Conservation (phyloP, 768 basidiomycete species). For the Lactarius trivialis region DNA sequence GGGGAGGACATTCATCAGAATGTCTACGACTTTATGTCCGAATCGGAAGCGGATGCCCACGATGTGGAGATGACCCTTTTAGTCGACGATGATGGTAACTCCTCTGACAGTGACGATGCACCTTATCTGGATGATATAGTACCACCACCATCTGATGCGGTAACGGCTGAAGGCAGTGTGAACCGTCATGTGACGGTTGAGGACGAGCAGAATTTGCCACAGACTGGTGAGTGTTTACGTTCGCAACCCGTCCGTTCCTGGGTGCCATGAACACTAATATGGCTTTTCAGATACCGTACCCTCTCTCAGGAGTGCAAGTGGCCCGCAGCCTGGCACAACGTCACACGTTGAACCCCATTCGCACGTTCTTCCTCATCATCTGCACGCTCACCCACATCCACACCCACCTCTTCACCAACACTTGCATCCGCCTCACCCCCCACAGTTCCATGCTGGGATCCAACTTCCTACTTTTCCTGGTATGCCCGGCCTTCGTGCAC, state of each 20-base stretch:
- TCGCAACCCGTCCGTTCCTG: background rate
- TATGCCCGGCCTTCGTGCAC: conserved; percentile 18
- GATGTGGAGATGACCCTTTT: conserved; percentile 22
- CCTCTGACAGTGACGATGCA: conserved; percentile 3
- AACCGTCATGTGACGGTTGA: conserved; percentile 12
- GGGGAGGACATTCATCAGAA: conserved; percentile 5
- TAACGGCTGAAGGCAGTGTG: background rate
- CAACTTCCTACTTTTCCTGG: conserved; percentile 8
- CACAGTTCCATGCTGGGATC: background rate
- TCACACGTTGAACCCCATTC: background rate
- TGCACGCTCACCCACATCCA: background rate
- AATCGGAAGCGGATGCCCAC: conserved; percentile 20
- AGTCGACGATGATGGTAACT: conserved; percentile 4
- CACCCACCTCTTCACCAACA: conserved; percentile 1
- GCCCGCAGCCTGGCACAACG: background rate
- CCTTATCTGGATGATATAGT: background rate
- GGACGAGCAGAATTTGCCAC: conserved; percentile 11
- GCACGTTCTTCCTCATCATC: background rate
- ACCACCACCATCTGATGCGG: background rate
- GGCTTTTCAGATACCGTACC: conserved; percentile 4
- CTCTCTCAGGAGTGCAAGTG: background rate
- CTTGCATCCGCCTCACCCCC: background rate
- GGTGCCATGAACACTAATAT: background rate
- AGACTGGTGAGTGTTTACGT: conserved; percentile 6
- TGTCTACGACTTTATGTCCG: conserved; percentile 14